Evolutionary conservation across 2,329 filamentous ascomycete genomes (phyloP), one percentile per base, ranked within the genome.

Genomic region (Samsoniella hepiali): DNA sequence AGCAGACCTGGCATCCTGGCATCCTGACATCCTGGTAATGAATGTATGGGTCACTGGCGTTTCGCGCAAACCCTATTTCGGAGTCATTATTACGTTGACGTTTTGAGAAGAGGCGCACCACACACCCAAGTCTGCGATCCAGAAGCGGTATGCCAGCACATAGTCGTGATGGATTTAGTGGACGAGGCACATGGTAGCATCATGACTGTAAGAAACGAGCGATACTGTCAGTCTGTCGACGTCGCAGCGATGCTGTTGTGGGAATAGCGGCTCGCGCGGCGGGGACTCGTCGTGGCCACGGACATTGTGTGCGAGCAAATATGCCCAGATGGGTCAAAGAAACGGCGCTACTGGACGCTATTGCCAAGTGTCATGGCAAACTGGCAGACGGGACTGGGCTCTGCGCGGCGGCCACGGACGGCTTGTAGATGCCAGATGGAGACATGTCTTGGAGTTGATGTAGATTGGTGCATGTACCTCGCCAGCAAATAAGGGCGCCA

Each of bases 31-130:
- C 22, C 57, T 40, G 36, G 47, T 36, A 29, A 32, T n/a, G 32
- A 40, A 27, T 50, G 27, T 54, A 62, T 62, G 60, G 51, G 53
- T 62, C 60, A 57, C 29, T 57, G 60, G 53, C 51, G 42, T 50
- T 34, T 50, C 44, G 53, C 40, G 51, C 53, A 62, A 62, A 62
- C 53, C 60, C 60, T 62, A 62, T 61, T 62, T 55, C 27, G 32
- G n/a, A 34, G 40, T 34, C 47, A 61, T 53, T 44, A 54, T 53
- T 53, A 45, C 49, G 58, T 55, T 50, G 22, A 8, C 38, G 54
- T 55, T 42, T 9, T 5, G 27, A 40, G 6, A 40, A 38, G 31
- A 5, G 15, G 44, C 44, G 57, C 57, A 40, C 45, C 32, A 13
- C 13, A 22, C 6, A 15, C n/a, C 17, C 7, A 49, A n/a, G 32